A percentile compares a stretch with the other conserved stretches of the same genome.
phyloP scores from a whole-genome alignment of 2,329 filamentous ascomycete species.

The Ophiostoma perfectum region DNA sequence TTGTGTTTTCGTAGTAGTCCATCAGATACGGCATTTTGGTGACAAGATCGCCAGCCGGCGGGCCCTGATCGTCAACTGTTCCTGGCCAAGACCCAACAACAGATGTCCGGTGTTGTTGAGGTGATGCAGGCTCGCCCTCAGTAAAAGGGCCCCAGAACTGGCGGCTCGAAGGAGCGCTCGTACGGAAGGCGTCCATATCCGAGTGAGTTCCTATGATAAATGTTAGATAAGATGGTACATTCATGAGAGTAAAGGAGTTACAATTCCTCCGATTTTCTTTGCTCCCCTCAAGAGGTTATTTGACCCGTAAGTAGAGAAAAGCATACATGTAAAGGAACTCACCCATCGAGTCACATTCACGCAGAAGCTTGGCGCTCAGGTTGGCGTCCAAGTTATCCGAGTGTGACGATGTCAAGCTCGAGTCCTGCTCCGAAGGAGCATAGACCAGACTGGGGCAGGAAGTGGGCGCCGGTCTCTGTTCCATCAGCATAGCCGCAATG shows the following conservation, averaged over 20 bases:
- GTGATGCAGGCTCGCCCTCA: conserved; percentile 43
- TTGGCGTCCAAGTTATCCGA: conserved; percentile 49
- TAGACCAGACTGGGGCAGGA: conserved; percentile 59
- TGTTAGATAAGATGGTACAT: background rate
- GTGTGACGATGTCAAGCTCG: conserved; percentile 53
- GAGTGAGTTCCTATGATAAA: conserved; percentile 32
- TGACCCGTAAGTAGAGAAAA: conserved; percentile 25
- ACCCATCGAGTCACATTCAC: conserved; percentile 54
- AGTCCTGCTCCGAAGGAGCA: conserved; percentile 55
- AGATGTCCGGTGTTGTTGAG: conserved; percentile 35
- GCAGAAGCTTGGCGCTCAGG: conserved; percentile 48
- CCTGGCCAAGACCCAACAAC: conserved; percentile 36
- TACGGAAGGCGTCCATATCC: conserved; percentile 49
- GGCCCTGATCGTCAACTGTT: conserved; percentile 37
- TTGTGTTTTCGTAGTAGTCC: conserved; percentile 88
- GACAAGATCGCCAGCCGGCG: conserved; percentile 58
- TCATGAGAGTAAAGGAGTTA: background rate
- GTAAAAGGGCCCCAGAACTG: conserved; percentile 45
- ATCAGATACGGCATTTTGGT: conserved; percentile 82
- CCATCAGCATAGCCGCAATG: conserved; percentile 50
- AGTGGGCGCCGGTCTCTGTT: conserved; percentile 50
- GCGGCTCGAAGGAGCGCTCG: conserved; percentile 45
- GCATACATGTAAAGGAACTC: conserved; percentile 35
- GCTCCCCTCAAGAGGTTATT: conserved; percentile 7
- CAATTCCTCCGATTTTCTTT: background rate